Conservation (phyloP, 495 filamentous ascomycete genomes). For the Trichoderma gamsii region DNA sequence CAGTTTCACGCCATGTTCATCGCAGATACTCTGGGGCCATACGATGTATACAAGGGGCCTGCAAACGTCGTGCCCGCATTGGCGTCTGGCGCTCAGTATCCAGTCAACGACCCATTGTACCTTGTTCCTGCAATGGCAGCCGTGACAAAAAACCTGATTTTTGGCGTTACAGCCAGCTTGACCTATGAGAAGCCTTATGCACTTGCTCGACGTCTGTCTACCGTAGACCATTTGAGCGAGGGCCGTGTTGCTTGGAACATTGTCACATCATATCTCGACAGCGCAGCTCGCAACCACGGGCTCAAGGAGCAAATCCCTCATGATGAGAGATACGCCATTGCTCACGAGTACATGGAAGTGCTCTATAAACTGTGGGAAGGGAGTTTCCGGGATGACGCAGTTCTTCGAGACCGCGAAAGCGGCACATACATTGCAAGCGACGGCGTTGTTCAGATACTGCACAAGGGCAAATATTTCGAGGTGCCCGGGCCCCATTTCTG, state of each 20-base stretch:
- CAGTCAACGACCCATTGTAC: slow-evolving; percentile 48
- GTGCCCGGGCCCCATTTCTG: slow-evolving; percentile 48
- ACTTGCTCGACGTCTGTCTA: slow-evolving; percentile 54
- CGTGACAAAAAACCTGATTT: slow-evolving; percentile 48
- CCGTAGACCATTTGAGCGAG: slow-evolving; percentile 56
- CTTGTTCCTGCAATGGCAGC: slow-evolving; percentile 53
- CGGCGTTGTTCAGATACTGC: slow-evolving; percentile 53
- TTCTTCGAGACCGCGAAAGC: slow-evolving; percentile 40
- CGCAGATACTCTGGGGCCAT: slow-evolving; percentile 39
- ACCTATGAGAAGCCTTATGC: slow-evolving; percentile 54
- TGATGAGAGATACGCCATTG: slow-evolving; percentile 55
- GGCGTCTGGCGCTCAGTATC: slow-evolving; percentile 53
- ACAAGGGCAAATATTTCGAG: slow-evolving; percentile 53
- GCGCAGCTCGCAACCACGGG: slow-evolving; percentile 53
- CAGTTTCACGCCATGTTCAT: slow-evolving; percentile 60
- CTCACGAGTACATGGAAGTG: slow-evolving; percentile 56
- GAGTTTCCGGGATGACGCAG: slow-evolving; percentile 52
- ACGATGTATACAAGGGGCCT: slow-evolving; percentile 54
- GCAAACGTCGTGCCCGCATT: slow-evolving; percentile 29
- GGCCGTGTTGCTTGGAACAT: slow-evolving; percentile 62
- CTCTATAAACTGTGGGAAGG: slow-evolving; percentile 58
- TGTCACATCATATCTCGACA: slow-evolving; percentile 55
- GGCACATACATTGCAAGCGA: slow-evolving; percentile 50
- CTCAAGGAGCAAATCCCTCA: slow-evolving; percentile 52
- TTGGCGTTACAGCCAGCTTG: slow-evolving; percentile 53